Evolutionary conservation across 208 protist genomes (phyloP), one percentile per base, ranked within the genome.

Genomic region (Lotmaria passim): DNA sequence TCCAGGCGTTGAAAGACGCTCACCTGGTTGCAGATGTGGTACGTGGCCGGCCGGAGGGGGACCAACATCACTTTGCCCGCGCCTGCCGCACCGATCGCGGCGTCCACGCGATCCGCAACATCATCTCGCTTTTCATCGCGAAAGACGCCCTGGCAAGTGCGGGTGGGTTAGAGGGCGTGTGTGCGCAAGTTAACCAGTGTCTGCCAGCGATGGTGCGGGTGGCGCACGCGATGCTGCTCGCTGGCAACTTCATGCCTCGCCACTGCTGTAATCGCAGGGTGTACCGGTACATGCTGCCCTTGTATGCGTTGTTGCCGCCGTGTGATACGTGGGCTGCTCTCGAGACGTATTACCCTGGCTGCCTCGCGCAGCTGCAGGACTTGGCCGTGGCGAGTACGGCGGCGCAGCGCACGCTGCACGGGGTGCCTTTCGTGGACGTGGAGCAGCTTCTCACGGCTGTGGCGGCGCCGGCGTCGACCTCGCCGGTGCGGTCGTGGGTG

Each of bases 11-110:
- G 58, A 84, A 78, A 31, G 88, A 93, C 56, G 60, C 88, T 12
- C 85, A 71, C 23, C 34, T 93, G 24, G 71, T 96, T 24, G 64
- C 51, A 17, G 76, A 44, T 2, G 48, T 93, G 14, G 75, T 76
- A 28, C 71, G 77, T 15, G 86, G 84, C 0, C 66, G 81, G 19
- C 64, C 83, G 8, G 73, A 31, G 1, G 82, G 79, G 6, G 79
- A 84, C 1, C 44, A 63, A 28, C 78, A 89, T 59, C 87, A 85
- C 63, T 84, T 96, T 60, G 73, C 82, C 1, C 84, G 91, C 24
- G 79, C 87, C 21, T 96, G 91, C 41, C 87, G 91, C 15, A 96
- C 91, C 53, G 91, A 96, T 65, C 83, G 86, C 21, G 90, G 91
- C 21, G 91, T 96, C 12, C 91, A 96, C 65, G 91, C 91, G 0